Conservation (phyloP, 495 filamentous ascomycete genomes). For the Aspergillus nanangensis region DNA sequence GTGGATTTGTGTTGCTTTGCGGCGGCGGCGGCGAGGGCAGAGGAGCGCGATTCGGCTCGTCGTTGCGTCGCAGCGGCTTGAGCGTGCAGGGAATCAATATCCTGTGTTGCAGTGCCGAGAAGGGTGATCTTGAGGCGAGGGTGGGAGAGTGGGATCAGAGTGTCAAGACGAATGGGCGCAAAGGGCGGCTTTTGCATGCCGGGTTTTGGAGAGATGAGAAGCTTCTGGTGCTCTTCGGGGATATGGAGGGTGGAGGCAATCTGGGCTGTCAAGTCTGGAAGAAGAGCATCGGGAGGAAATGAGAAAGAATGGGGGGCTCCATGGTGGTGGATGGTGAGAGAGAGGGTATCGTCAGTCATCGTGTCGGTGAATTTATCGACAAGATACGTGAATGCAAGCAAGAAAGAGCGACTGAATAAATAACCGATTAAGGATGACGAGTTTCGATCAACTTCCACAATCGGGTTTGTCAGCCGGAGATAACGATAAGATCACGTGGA, state of each 20-base stretch:
- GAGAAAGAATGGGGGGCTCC: conserved; percentile 68
- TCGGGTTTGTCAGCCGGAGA: conserved; percentile 36
- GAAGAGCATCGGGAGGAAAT: conserved; percentile 64
- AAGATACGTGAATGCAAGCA: background rate
- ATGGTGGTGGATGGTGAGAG: conserved; percentile 55
- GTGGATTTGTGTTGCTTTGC: conserved; percentile 15
- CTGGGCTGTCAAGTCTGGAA: conserved; percentile 58
- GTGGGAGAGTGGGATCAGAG: conserved; percentile 41
- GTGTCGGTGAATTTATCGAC: background rate
- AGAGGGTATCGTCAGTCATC: conserved; percentile 7
- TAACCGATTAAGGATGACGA: background rate
- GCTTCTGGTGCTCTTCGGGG: conserved; percentile 66
- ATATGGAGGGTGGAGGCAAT: conserved; percentile 56
- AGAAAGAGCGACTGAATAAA: background rate
- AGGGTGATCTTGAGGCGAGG: conserved; percentile 41
- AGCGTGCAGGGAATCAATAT: conserved; percentile 36
- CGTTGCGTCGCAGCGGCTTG: conserved; percentile 33
- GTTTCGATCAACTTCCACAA: conserved; percentile 23
- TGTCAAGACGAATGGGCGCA: conserved; percentile 27
- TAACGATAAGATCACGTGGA: conserved; percentile 6
- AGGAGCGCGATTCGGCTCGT: conserved; percentile 33
- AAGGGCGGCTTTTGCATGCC: conserved; percentile 66
- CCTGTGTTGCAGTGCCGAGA: conserved; percentile 31
- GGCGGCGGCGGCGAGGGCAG: conserved; percentile 31
- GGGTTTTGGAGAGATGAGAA: conserved; percentile 65